These are phyloP conservation scores for Fusarium sp. DNA, from an alignment of 2,329 filamentous ascomycete genomes.

Conservation along the genomic window DNA sequence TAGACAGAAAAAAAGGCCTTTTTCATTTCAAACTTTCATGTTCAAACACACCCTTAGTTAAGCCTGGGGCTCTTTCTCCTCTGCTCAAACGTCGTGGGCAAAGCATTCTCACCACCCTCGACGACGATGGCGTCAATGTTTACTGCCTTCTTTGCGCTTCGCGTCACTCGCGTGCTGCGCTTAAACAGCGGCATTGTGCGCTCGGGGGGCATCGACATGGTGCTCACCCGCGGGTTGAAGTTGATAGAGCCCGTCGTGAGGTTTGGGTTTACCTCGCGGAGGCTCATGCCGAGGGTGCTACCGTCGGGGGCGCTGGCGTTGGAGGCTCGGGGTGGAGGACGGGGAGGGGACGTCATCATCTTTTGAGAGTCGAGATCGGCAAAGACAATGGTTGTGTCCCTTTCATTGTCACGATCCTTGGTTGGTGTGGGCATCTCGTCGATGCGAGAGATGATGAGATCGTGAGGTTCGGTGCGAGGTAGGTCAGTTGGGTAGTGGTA, in stretches of 20 bases:
- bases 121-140: constrained; percentile 43
- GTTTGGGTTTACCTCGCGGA: constrained; percentile 68
- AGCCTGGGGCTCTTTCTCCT: constrained; percentile 69
- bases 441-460: constrained; percentile 58
- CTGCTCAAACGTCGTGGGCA: constrained; percentile 59
- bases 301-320: constrained; percentile 44
- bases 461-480: constrained; percentile 74
- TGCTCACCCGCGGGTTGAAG: constrained; percentile 59
- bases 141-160: constrained; percentile 50
- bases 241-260: constrained; percentile 51
- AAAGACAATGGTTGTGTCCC: constrained; percentile 57
- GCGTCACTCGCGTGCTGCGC: constrained; percentile 55
- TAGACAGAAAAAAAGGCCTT: neutral
- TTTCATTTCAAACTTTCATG: neutral
- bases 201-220: constrained; percentile 55
- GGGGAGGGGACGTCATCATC: constrained; percentile 47
- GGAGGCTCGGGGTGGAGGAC: constrained; percentile 49
- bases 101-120: constrained; percentile 66
- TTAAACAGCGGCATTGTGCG: constrained; percentile 63
- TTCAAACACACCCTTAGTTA: constrained; percentile 44
- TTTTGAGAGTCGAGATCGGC: constrained; percentile 51
- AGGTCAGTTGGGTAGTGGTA: constrained; percentile 86
- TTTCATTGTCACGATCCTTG: constrained; percentile 45
- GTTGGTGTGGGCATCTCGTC: constrained; percentile 47
- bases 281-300: constrained; percentile 56